phyloP scores from a whole-genome alignment of 139 green algal species.

The Axilococcus clingmanii region DNA sequence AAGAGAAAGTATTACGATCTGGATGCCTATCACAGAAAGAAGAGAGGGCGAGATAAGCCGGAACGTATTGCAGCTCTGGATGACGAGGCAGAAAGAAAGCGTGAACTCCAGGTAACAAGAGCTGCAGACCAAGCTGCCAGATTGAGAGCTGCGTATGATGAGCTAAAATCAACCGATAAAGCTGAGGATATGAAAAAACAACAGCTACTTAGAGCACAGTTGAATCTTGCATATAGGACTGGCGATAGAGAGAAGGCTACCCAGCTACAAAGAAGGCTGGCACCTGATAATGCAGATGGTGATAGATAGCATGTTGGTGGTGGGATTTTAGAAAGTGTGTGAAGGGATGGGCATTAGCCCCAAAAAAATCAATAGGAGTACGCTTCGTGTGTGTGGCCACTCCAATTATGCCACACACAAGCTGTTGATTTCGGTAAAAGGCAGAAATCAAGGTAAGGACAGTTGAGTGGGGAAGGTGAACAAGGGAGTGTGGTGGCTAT shows the following conservation, averaged over 20 bases:
- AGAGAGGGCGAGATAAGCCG: not conserved
- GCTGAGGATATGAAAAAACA: constrained; percentile 32
- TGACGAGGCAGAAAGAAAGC: constrained; percentile 57
- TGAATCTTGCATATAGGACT: constrained; percentile 74
- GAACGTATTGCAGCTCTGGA: constrained; percentile 23
- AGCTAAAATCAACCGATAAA: constrained; percentile 51
- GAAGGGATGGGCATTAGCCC: too few relatives aligned
- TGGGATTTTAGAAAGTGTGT: too few relatives aligned
- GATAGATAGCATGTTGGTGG: not conserved
- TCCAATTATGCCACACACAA: too few relatives aligned
- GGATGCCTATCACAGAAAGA: constrained; percentile 49
- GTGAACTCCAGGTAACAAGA: constrained; percentile 40
- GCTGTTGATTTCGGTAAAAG: too few relatives aligned
- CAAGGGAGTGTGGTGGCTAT: too few relatives aligned
- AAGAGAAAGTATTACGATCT: constrained; percentile 47
- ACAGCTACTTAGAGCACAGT: constrained; percentile 63
- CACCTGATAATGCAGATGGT: constrained; percentile 2
- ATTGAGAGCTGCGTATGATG: constrained; percentile 51
- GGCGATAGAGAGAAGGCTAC: constrained; percentile 51
- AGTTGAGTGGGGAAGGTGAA: too few relatives aligned
- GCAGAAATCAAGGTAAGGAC: too few relatives aligned
- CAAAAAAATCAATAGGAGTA: too few relatives aligned
- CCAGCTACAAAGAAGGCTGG: constrained; percentile 12
- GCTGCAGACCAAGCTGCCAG: constrained; percentile 35
- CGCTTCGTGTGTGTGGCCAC: too few relatives aligned